Percentiles rank a stretch among this genome's conserved stretches.
Conservation (phyloP, 148 eudicot species). For the Camellia sinensis region DNA sequence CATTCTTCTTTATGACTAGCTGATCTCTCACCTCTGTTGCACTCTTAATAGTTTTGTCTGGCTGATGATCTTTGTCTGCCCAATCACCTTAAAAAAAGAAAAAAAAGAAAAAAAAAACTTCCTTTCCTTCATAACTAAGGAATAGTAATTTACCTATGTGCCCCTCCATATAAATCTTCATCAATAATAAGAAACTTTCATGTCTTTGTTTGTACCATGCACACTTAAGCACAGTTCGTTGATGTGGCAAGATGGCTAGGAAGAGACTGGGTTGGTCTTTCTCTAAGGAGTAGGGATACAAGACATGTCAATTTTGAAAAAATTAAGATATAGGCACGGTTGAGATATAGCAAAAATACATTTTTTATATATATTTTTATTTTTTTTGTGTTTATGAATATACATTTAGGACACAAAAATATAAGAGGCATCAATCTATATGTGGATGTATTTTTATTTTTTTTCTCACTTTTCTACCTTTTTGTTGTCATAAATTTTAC, state of each 20-base stretch:
- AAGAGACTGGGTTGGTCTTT: conserved; percentile 33
- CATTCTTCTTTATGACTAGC: conserved; percentile 35
- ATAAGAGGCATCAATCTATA: no score
- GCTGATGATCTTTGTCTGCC: conserved; percentile 28
- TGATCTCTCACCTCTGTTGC: conserved; percentile 19
- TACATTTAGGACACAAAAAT: no score
- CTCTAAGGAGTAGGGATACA: not conserved
- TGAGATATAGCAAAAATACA: no score
- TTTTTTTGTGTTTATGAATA: no score
- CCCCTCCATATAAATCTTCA: conserved; percentile 2
- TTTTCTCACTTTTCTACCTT: no score
- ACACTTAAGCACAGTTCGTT: conserved; percentile 23
- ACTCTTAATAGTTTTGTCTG: conserved; percentile 23
- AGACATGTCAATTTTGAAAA: conserved; percentile 11
- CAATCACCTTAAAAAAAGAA: conserved; percentile 19
- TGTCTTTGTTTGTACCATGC: conserved; percentile 4
- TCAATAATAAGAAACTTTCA: not conserved
- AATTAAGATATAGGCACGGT: not conserved
- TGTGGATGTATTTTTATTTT: no score
- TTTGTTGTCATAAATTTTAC: no score
- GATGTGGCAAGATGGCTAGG: conserved; percentile 35
- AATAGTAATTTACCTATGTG: conserved; percentile 18
- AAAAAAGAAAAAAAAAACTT: not conserved
- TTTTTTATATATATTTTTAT: no score
- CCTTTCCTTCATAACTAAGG: conserved; percentile 54